Evolutionary conservation across 306 rosid species (phyloP), one percentile per base, ranked within the genome.

Genomic region (Senna siamea): DNA sequence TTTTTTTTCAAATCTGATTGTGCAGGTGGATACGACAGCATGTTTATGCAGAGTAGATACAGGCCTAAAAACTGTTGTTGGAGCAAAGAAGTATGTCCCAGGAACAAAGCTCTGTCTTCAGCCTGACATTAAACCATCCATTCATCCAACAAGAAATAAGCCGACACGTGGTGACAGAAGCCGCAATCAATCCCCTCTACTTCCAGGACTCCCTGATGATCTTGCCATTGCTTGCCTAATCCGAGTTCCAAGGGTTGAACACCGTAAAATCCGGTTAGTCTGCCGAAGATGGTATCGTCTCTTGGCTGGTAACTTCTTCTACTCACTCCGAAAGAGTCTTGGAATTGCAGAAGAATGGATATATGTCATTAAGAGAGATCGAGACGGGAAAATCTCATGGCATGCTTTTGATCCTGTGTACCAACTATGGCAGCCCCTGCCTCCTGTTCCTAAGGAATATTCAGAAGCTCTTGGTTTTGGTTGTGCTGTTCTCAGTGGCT

Each of bases 381-480:
- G 97, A 18, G 95, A 91, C 38, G 88, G 97, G 52, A 91, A 91
- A 78, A 87, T 89, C 60, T 89, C 97, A 12, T 91, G 97, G 95
- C 97, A 91, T 80, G 97, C 97, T 75, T 91, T 91, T 72, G 97
- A 91, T 74, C 95, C 97, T 38, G 67, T 71, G 51, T 91, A 87
- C 84, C 92, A 91, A 85, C 85, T 87, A 9, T 91, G 97, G 95
- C 97, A 91, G 78, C 89, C 97, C 79, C 91, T 91, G 52, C 97
- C 97, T 73, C 97, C 97, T 47, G 80, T 91, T 59, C 97, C 97
- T 15, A 91, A 76, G 88, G 95, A 91, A 75, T 91, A 91, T 76
- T 91, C 95, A 23, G 97, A 84, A 87, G 92, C 95, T 78, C 89
- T 91, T 53, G 97, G 95, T 78, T 91, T 91, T 82, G 97, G 97